Conservation (phyloP, 1,284 basidiomycete genomes). For the Cystobasidium slooffiae region DNA sequence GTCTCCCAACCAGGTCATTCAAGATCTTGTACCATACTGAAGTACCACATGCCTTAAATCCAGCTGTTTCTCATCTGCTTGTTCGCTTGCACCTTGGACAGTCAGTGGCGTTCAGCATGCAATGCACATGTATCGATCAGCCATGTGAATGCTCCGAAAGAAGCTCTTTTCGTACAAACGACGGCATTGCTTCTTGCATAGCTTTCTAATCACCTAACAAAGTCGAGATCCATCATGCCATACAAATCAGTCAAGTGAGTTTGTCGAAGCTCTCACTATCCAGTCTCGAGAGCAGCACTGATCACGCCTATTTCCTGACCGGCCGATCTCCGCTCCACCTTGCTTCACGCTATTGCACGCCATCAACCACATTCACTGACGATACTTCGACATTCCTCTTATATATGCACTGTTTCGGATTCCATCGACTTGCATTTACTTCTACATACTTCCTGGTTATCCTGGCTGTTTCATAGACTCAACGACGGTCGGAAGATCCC, state of each 20-base stretch:
- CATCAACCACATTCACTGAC: too few relatives aligned
- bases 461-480: conserved; percentile 46
- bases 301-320: neutral
- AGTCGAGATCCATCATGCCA: neutral
- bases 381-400: neutral
- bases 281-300: neutral
- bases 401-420: neutral
- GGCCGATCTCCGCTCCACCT: neutral
- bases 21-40: too few relatives aligned
- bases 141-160: too few relatives aligned
- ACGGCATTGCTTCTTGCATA: neutral
- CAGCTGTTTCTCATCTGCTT: too few relatives aligned
- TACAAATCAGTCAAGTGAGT: conserved; percentile 25
- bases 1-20: too few relatives aligned
- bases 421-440: neutral
- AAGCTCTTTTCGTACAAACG: neutral
- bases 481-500: conserved; percentile 58
- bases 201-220: neutral
- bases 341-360: neutral
- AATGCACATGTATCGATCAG: too few relatives aligned
- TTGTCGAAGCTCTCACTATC: too few relatives aligned
- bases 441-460: neutral
- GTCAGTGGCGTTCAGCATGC: too few relatives aligned
- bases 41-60: too few relatives aligned
- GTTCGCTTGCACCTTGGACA: too few relatives aligned